Percentiles rank a stretch among this genome's conserved stretches.
Conservation (phyloP, 2,329 filamentous ascomycete genomes). For the Mycosphaerelloides madeirae region DNA sequence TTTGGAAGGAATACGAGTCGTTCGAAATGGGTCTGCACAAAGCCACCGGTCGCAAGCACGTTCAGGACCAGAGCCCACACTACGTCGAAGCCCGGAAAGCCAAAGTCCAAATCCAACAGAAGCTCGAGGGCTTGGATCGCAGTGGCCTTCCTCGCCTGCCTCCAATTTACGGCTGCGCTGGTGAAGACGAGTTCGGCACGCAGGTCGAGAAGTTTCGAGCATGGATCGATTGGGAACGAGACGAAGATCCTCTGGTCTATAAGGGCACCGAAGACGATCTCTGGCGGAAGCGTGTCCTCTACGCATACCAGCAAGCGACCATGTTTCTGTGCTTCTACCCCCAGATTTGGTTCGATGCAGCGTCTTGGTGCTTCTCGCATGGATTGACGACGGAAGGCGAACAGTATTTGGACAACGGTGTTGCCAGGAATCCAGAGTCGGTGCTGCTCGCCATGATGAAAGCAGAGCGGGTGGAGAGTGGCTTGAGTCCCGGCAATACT, state of each 20-base stretch:
- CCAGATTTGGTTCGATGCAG: conserved; percentile 91
- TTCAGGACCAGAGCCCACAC: conserved; percentile 84
- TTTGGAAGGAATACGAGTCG: conserved; percentile 97
- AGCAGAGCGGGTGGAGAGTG: conserved; percentile 79
- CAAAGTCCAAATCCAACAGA: conserved; percentile 84
- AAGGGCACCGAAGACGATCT: conserved; percentile 72
- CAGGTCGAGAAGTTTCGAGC: conserved; percentile 88
- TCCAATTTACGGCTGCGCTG: conserved; percentile 79
- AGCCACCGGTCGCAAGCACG: conserved; percentile 84
- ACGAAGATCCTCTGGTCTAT: conserved; percentile 77
- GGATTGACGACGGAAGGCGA: conserved; percentile 58
- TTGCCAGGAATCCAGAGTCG: conserved; percentile 88
- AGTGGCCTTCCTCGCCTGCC: conserved; percentile 76
- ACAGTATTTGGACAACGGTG: conserved; percentile 75
- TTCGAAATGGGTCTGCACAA: conserved; percentile 96
- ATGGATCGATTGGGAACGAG: conserved; percentile 93
- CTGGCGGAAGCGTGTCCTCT: conserved; percentile 75
- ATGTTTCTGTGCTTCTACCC: conserved; percentile 95
- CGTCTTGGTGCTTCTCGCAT: conserved; percentile 85
- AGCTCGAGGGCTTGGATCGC: conserved; percentile 70
- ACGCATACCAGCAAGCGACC: conserved; percentile 87
- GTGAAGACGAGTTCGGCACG: conserved; percentile 73
- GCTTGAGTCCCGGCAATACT: conserved; percentile 59
- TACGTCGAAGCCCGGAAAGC: conserved; percentile 96
- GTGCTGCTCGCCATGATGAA: conserved; percentile 84